Evolutionary conservation across 2,329 filamentous ascomycete species (phyloP).

Genomic region (Bipolaris oryzae): DNA sequence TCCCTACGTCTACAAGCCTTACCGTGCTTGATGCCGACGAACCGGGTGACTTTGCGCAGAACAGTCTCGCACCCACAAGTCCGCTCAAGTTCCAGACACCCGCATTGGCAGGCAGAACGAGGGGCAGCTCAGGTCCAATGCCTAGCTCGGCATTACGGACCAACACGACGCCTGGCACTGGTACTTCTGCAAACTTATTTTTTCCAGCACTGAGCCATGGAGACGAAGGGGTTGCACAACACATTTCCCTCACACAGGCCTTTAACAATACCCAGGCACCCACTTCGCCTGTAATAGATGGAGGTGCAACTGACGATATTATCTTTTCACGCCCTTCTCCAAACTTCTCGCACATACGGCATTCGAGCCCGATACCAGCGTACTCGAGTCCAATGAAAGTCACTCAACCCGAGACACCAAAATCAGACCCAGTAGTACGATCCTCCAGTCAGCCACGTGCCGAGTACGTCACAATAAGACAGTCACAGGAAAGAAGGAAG

Average conservation of each 20-base stretch:
- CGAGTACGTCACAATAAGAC: conserved; percentile 53
- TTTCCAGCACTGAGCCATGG: conserved; percentile 42
- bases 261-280: conserved; percentile 55
- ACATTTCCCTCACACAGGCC: conserved; percentile 53
- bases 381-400: conserved; percentile 50
- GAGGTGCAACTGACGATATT: conserved; percentile 50
- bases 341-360: conserved; percentile 44
- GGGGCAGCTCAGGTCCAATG: conserved; percentile 48
- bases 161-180: conserved; percentile 51
- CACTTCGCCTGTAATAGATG: conserved; percentile 52
- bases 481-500: conserved; percentile 52
- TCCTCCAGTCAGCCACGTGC: conserved; percentile 51
- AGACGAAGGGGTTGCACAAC: conserved; percentile 26
- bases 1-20: conserved; percentile 37
- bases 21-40: conserved; percentile 38
- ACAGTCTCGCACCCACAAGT: conserved; percentile 33
- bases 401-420: conserved; percentile 22
- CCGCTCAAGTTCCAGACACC: conserved; percentile 52
- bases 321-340: conserved; percentile 55
- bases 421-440: conserved; percentile 31
- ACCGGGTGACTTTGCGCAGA: conserved; percentile 23
- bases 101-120: conserved; percentile 48
- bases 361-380: conserved; percentile 46
- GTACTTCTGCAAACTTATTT: conserved; percentile 39
- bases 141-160: conserved; percentile 48